phyloP scores from a whole-genome alignment of 441 rosid species.

The Gossypium aridum region DNA sequence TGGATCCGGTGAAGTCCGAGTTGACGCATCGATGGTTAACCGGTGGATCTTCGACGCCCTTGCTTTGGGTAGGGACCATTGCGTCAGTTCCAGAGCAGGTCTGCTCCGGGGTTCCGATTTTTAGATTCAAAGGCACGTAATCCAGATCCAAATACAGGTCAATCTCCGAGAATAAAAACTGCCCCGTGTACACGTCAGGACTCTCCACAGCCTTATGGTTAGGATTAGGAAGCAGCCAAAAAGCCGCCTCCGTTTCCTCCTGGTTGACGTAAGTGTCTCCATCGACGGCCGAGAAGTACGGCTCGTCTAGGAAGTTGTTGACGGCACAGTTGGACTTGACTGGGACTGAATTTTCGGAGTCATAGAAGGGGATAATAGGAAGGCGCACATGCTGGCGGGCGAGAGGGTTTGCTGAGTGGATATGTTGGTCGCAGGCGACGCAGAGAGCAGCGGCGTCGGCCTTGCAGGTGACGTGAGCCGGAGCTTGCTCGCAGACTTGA shows the following conservation, averaged over 20 bases:
- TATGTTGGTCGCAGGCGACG: slow-evolving; percentile 81
- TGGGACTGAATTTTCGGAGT: slow-evolving; percentile 29
- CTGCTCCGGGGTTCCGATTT: slow-evolving; percentile 56
- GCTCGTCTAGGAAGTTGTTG: slow-evolving; percentile 44
- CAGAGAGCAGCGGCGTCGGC: slow-evolving; percentile 95
- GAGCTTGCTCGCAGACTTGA: slow-evolving; percentile 93
- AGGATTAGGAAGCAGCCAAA: slow-evolving; percentile 75
- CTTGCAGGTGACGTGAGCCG: slow-evolving; percentile 88
- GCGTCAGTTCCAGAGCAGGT: slow-evolving; percentile 76
- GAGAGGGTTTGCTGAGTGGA: slow-evolving; percentile 84
- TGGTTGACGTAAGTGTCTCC: slow-evolving; percentile 34
- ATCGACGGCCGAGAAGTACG: slow-evolving; percentile 40
- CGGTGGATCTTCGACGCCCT: slow-evolving; percentile 25
- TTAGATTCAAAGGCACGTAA: slow-evolving; percentile 48
- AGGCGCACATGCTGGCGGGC: slow-evolving; percentile 82
- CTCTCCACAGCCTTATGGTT: slow-evolving; percentile 33
- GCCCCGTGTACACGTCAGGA: slow-evolving; percentile 54
- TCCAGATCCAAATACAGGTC: slow-evolving; percentile 78
- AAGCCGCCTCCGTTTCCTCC: slow-evolving; percentile 86
- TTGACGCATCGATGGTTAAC: slow-evolving; percentile 51
- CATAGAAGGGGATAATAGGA: slow-evolving; percentile 66
- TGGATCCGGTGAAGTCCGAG: slow-evolving; percentile 47
- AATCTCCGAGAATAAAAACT: slow-evolving; percentile 53
- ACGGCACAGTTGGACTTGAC: slow-evolving; percentile 26
- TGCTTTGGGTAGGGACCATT: slow-evolving; percentile 66